Evolutionary conservation across 805 yeast genomes (phyloP).

Genomic region (Myxozyma neglecta): DNA sequence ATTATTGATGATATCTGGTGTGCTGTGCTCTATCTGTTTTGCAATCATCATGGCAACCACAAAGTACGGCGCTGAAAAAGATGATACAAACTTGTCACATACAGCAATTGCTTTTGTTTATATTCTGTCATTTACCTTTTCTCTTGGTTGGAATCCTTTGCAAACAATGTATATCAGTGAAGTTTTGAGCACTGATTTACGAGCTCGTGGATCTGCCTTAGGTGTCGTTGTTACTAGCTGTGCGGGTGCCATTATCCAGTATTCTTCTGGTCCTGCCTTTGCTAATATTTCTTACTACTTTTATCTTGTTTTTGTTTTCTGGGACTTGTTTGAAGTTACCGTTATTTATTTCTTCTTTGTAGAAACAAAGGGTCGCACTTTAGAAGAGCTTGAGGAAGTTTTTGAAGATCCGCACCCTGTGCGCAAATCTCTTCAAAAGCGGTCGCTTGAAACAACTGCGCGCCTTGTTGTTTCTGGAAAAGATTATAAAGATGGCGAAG

Average conservation of each 20-base stretch:
- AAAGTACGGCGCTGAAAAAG: conserved; percentile 49
- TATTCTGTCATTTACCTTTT: conserved; percentile 12
- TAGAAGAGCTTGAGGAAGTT: conserved; percentile 43
- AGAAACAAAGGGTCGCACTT: conserved; percentile 33
- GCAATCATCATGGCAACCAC: conserved; percentile 48
- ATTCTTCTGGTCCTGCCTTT: conserved; percentile 47
- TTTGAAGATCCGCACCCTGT: conserved; percentile 23
- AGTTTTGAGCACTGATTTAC: conserved; percentile 36
- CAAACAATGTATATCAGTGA: conserved; percentile 35
- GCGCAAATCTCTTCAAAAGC: conserved; percentile 15
- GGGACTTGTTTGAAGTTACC: conserved; percentile 42
- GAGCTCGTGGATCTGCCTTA: conserved; percentile 46
- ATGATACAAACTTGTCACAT: conserved; percentile 22
- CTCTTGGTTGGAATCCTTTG: conserved; percentile 24
- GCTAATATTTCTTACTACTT: conserved; percentile 53
- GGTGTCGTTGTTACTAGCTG: conserved; percentile 27
- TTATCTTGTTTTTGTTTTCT: conserved; percentile 58
- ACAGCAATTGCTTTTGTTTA: conserved; percentile 15
- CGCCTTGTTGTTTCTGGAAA: too few species aligned
- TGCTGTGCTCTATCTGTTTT: conserved; percentile 40
- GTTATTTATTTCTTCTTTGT: conserved; percentile 31
- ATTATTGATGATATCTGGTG: conserved; percentile 38
- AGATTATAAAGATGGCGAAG: too few species aligned
- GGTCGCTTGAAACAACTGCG: not conserved
- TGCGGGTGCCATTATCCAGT: conserved; percentile 38